Conservation (phyloP, 495 filamentous ascomycete species). For the Hyaloscypha finlandica region DNA sequence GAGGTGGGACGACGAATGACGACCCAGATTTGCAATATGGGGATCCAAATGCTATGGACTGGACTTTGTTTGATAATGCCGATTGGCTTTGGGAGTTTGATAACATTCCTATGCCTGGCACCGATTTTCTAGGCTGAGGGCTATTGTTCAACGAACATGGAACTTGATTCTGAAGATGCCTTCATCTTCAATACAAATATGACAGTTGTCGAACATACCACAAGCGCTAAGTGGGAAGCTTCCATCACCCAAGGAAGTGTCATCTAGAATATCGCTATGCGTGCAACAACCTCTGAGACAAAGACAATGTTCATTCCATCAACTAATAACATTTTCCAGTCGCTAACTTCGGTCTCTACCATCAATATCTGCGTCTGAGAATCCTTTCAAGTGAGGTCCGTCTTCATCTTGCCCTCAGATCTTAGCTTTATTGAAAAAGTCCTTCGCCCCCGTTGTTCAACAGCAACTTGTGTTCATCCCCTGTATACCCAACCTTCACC, state of each 20-base stretch:
- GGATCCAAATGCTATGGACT: not conserved
- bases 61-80: not conserved
- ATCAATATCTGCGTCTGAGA: not conserved
- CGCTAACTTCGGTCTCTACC: not conserved
- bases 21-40: not conserved
- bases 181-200: not conserved
- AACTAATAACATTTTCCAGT: too few relatives aligned
- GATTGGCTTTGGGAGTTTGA: not conserved
- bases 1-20: not conserved
- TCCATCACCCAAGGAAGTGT: too few relatives aligned
- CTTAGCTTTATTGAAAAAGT: not conserved
- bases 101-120: not conserved
- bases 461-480: not conserved
- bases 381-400: not conserved
- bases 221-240: too few relatives aligned
- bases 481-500: conserved; percentile 22
- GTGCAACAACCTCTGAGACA: too few relatives aligned
- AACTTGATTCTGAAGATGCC: not conserved
- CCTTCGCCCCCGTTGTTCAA: not conserved
- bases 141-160: not conserved
- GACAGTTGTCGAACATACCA: not conserved
- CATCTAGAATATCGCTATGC: too few relatives aligned
- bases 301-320: too few relatives aligned
- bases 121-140: not conserved
- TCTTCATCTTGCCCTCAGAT: not conserved